Evolutionary conservation across 208 protist species (phyloP).

Genomic region (Leishmania tarentolae): DNA sequence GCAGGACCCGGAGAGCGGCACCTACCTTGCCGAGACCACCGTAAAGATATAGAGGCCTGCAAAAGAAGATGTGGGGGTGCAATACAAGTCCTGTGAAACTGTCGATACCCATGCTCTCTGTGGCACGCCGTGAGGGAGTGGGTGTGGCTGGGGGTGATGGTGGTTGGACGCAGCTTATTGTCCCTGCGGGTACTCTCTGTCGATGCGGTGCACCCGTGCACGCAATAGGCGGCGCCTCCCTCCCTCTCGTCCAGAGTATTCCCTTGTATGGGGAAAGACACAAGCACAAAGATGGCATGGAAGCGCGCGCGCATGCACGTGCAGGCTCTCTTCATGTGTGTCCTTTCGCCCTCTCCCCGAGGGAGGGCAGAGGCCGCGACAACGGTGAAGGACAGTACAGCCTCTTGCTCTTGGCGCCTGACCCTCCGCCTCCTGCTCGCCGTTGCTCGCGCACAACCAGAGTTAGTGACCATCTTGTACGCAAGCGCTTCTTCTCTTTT

Average conservation of each 20-base stretch:
- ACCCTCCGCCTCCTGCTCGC: not conserved
- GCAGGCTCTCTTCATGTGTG: not conserved
- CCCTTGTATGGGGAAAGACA: not conserved
- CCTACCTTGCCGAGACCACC: constrained; percentile 36
- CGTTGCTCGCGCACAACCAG: not conserved
- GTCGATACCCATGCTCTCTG: not conserved
- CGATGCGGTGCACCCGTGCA: not conserved
- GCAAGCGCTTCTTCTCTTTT: not conserved
- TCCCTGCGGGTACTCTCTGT: not conserved
- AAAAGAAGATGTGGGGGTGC: not conserved
- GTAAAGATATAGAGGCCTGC: constrained; percentile 24
- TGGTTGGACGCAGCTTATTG: not conserved
- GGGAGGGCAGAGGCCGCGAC: too few species aligned
- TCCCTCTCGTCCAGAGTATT: not conserved
- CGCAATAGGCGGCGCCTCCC: not conserved
- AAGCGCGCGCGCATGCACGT: not conserved
- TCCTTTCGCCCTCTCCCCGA: too few species aligned
- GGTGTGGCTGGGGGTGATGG: not conserved
- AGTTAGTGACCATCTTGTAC: not conserved
- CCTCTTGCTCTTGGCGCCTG: too few species aligned
- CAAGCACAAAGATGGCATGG: not conserved
- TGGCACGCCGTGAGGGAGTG: not conserved
- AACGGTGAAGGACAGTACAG: too few species aligned
- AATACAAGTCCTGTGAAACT: not conserved
- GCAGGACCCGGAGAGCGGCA: constrained; percentile 25